Evolutionary conservation across 2,329 filamentous ascomycete genomes (phyloP).

Genomic region (Hypomyces perniciosus): DNA sequence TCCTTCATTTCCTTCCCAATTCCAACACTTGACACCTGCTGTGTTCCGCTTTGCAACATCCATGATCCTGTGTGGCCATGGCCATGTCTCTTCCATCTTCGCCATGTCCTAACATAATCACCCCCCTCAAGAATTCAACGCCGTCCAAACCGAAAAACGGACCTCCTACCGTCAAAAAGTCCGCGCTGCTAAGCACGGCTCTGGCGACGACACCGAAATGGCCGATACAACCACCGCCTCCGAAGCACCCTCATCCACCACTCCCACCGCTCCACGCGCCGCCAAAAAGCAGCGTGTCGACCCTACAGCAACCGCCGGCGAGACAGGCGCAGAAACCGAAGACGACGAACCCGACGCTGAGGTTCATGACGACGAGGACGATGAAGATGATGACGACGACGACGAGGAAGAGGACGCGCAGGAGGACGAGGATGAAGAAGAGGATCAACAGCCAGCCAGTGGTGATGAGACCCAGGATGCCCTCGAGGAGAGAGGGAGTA

Average conservation of each 20-base stretch:
- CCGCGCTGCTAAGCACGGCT: constrained; percentile 52
- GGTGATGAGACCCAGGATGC: constrained; percentile 50
- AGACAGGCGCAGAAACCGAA: constrained; percentile 25
- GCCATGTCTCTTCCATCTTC: not conserved
- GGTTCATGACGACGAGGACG: constrained; percentile 20
- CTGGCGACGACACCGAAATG: constrained; percentile 31
- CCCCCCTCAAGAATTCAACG: constrained; percentile 55
- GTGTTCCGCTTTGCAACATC: not conserved
- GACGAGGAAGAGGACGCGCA: constrained; percentile 43
- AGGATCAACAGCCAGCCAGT: constrained; percentile 43
- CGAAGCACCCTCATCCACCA: constrained; percentile 18
- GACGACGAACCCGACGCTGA: constrained; percentile 29
- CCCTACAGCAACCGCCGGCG: constrained; percentile 28
- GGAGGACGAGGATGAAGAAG: constrained; percentile 35
- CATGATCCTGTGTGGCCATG: not conserved
- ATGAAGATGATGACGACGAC: constrained; percentile 38
- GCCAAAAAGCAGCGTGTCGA: constrained; percentile 44
- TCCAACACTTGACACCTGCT: not conserved
- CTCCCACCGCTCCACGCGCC: constrained; percentile 16
- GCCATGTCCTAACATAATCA: not conserved
- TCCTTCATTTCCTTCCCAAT: not conserved
- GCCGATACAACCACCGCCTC: constrained; percentile 28
- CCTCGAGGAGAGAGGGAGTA: constrained; percentile 42
- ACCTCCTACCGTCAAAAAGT: constrained; percentile 66
- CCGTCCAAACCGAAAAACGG: constrained; percentile 67